Base-by-base conservation (phyloP, 208 protist genomes). In the Leptomonas pyrrhocoris region DNA sequence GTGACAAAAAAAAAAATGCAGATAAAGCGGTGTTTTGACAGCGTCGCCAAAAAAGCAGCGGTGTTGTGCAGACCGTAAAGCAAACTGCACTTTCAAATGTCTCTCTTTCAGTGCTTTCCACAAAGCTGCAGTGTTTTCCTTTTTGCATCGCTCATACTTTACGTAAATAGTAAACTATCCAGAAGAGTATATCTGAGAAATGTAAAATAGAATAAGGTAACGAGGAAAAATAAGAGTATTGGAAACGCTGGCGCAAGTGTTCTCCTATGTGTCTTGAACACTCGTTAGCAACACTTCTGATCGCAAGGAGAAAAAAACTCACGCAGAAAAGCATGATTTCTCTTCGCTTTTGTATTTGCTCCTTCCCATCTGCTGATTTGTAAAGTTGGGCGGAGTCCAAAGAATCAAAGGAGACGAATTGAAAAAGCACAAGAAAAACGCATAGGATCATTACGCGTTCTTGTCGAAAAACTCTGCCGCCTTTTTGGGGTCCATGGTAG, bases 401-500 rank as follows among this genome's bases (percentile, higher is more conserved):
- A n/a, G 50, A 25, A 28, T 53, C 53, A 49, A n/a, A 8, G 23
- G 21, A 49, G 43, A 23, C 40, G 60, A 58, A 50, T 65, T 2
- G 5, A 48, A 62, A 48, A 64, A n/a, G 42, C 23, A 34, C 8
- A 43, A 65, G 30, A 62, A 51, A 66, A 43, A 62, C 21, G 23
- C 55, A 21, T 25, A 40, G 23, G 27, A 23, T 43, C 49, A 45
- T 31, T 83, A 94, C 53, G 65, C 71, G 55, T 93, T 85, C 60
- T 93, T 94, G 69, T 93, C 80, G 74, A 98, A 98, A 80, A 91
- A 98, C 70, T 97, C 91, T n/a, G 57, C 88, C 16, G 94, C 89
- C 58, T 97, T 97, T 57, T 84, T 80, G 25, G 88, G 68, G 36
- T 97, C 95, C 87, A 99, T 98, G 13, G 96, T 98, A 6, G 79